Conservation (phyloP, 768 basidiomycete species). For the Podaxis sp. region DNA sequence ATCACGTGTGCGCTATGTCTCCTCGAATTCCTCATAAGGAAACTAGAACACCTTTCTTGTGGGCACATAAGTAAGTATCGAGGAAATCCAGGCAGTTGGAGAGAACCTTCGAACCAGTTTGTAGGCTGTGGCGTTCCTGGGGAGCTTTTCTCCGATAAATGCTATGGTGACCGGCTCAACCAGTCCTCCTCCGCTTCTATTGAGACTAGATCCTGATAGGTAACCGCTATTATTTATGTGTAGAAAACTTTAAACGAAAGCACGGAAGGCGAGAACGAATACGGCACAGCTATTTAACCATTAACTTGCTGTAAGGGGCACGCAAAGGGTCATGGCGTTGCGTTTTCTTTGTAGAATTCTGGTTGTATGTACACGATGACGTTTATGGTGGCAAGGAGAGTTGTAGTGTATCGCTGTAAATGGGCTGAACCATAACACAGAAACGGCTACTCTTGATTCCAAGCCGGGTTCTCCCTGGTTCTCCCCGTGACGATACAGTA, state of each 20-base stretch:
- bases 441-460: neutral
- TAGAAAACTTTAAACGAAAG: too few species aligned
- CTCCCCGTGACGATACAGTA: neutral
- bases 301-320: neutral
- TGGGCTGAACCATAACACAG: neutral
- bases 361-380: neutral
- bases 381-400: neutral
- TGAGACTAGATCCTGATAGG: neutral
- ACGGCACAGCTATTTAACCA: neutral
- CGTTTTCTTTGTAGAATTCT: neutral
- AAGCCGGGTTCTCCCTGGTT: neutral
- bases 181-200: neutral
- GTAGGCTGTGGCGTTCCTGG: neutral
- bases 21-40: constrained; percentile 1
- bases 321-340: neutral
- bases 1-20: neutral
- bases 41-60: neutral
- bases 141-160: neutral
- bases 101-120: neutral
- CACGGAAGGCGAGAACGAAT: too few species aligned
- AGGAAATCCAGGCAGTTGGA: neutral
- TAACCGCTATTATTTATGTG: too few species aligned
- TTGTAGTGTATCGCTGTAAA: neutral
- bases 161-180: neutral
- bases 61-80: neutral